Percentiles rank a stretch among this genome's conserved stretches.
phyloP scores from a whole-genome alignment of 2,329 filamentous ascomycete species.

The Trematosphaeria pertusa region DNA sequence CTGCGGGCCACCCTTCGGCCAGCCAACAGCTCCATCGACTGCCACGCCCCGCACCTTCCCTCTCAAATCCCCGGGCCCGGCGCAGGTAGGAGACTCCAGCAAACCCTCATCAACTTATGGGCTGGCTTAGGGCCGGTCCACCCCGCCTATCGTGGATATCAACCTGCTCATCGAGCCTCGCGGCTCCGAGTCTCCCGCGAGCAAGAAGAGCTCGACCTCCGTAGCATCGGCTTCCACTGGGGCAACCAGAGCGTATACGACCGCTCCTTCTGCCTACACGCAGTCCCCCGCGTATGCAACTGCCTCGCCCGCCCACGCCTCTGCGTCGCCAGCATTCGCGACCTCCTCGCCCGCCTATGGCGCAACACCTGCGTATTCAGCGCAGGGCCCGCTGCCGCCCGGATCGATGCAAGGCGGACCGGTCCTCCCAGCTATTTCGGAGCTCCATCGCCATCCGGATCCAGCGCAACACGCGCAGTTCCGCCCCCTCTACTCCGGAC shows the following conservation, averaged over 20 bases:
- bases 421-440: slow-evolving; percentile 46
- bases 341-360: slow-evolving; percentile 37
- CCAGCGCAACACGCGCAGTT: slow-evolving; percentile 47
- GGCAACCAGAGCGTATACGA: slow-evolving; percentile 48
- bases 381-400: slow-evolving; percentile 33
- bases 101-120: slow-evolving; percentile 39
- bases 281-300: slow-evolving; percentile 42
- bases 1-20: slow-evolving; percentile 6
- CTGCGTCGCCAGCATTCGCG: slow-evolving; percentile 40
- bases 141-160: slow-evolving; percentile 90
- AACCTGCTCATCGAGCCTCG: slow-evolving; percentile 80
- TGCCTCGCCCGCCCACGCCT: slow-evolving; percentile 38
- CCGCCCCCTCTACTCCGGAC: slow-evolving; percentile 46
- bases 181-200: slow-evolving; percentile 71
- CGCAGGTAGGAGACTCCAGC: slow-evolving; percentile 23
- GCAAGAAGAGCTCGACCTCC: slow-evolving; percentile 53
- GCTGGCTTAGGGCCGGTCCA: slow-evolving; percentile 53
- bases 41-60: slow-evolving; percentile 5
- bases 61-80: slow-evolving; percentile 13
- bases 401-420: slow-evolving; percentile 46
- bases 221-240: slow-evolving; percentile 49
- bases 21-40: slow-evolving; percentile 16
- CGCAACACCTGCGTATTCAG: slow-evolving; percentile 32
- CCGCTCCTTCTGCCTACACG: slow-evolving; percentile 45
- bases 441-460: slow-evolving; percentile 49